A percentile compares a stretch with the other conserved stretches of the same genome.
Evolutionary conservation across 768 basidiomycete species (phyloP).

Genomic region (Lyophyllum shimeji): DNA sequence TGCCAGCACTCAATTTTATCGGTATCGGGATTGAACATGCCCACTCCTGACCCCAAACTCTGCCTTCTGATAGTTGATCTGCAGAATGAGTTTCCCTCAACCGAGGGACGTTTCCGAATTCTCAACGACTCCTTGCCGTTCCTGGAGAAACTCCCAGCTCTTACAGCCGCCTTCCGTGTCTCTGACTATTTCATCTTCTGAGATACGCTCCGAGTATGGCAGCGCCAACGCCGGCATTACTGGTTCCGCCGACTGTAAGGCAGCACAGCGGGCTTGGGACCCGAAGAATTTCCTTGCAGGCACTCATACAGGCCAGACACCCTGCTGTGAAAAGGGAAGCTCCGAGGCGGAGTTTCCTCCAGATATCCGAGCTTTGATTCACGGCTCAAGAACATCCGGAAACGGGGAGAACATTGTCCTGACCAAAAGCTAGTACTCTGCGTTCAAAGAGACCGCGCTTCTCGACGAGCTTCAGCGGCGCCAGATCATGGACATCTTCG

Average conservation of each 20-base stretch:
- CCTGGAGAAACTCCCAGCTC: constrained; percentile 14
- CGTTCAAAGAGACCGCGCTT: constrained; percentile 25
- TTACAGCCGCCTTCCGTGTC: constrained; percentile 15
- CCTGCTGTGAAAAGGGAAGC: constrained; percentile 23
- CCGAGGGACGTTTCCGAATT: constrained; percentile 22
- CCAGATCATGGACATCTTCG: constrained; percentile 19
- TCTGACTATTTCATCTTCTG: constrained; percentile 18
- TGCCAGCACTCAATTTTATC: background rate
- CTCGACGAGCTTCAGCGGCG: constrained; percentile 14
- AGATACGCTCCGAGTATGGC: constrained; percentile 21
- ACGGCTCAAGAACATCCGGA: constrained; percentile 3
- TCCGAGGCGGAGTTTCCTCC: constrained; percentile 19
- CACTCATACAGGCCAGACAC: constrained; percentile 23
- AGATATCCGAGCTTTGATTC: constrained; percentile 14
- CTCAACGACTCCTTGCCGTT: constrained; percentile 17
- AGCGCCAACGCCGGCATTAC: constrained; percentile 1
- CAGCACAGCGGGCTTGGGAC: constrained; percentile 4
- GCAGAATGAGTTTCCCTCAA: constrained; percentile 27
- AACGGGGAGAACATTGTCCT: constrained; percentile 15
- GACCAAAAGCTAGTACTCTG: constrained; percentile 26
- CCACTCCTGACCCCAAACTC: background rate
- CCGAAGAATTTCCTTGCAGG: constrained; percentile 13
- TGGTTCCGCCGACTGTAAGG: background rate
- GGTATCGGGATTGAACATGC: background rate
- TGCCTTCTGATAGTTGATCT: constrained; percentile 27